Conservation (phyloP, 192 early-diverging fungal genomes). For the Radiomyces spectabilis region DNA sequence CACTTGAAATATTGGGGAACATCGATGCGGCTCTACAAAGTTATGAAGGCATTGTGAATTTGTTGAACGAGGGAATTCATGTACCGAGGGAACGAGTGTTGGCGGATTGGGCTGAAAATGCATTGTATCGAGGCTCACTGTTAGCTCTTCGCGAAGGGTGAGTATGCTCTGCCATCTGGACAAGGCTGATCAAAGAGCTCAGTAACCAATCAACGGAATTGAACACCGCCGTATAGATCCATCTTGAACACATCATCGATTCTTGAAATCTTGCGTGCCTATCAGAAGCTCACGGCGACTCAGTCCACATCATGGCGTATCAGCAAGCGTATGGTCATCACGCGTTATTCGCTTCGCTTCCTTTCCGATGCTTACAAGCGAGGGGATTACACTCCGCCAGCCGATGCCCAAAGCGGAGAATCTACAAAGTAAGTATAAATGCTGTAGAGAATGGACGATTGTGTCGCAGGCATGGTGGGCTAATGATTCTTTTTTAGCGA, state of each 20-base stretch:
- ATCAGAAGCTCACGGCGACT: not conserved
- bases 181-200: not conserved
- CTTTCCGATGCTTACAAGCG: not conserved
- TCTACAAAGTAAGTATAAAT: too few species aligned
- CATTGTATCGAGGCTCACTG: constrained; percentile 57
- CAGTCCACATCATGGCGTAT: not conserved
- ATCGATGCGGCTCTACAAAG: constrained; percentile 31
- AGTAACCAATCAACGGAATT: too few species aligned
- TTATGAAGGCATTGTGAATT: constrained; percentile 47
- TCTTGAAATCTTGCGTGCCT: not conserved
- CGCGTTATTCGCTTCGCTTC: not conserved
- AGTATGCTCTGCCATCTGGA: not conserved
- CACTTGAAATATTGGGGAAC: constrained; percentile 35
- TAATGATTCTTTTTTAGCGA: too few species aligned
- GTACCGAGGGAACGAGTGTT: constrained; percentile 13
- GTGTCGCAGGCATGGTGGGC: too few species aligned
- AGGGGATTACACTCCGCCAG: not conserved
- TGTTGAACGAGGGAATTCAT: constrained; percentile 31
- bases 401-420: too few species aligned
- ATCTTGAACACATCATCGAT: not conserved
- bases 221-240: too few species aligned
- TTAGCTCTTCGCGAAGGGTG: constrained; percentile 36
- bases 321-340: not conserved
- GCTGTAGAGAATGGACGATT: too few species aligned
- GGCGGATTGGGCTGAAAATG: constrained; percentile 59